Conservation (phyloP, 257 asterid species). For the Verbascum thapsus region DNA sequence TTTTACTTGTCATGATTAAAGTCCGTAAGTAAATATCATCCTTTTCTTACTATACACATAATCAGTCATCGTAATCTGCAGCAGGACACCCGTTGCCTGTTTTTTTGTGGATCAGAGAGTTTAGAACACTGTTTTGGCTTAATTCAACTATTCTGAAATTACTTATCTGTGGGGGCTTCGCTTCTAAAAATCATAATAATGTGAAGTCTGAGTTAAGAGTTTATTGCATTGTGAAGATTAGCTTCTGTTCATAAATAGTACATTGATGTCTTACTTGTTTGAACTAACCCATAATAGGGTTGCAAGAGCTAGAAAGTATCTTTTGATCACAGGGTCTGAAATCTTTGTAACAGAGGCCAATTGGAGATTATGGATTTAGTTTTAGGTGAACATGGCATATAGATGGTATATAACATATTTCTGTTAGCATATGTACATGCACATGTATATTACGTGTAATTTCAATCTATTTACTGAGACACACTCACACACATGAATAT, state of each 20-base stretch:
- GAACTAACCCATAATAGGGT: too few relatives aligned
- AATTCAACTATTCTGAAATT: too few relatives aligned
- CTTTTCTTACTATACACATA: not conserved
- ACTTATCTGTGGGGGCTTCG: not conserved
- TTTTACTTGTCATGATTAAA: not conserved
- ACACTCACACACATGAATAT: too few relatives aligned
- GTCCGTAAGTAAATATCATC: not conserved
- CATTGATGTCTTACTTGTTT: not conserved
- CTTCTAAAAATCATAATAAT: not conserved
- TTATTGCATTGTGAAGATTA: not conserved
- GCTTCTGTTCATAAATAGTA: not conserved
- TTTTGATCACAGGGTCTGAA: too few relatives aligned
- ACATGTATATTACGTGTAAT: too few relatives aligned
- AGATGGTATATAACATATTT: too few relatives aligned
- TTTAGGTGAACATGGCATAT: too few relatives aligned
- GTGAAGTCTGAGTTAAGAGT: not conserved
- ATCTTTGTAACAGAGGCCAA: too few relatives aligned
- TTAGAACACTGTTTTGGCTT: not conserved
- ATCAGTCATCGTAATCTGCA: constrained; percentile 18
- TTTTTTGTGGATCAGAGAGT: constrained; percentile 19
- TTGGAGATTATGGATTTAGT: too few relatives aligned
- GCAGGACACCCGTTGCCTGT: not conserved
- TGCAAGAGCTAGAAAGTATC: too few relatives aligned
- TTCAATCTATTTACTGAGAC: too few relatives aligned
- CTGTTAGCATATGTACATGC: too few relatives aligned